Base-by-base conservation (phyloP, 1,139 yeast genomes). In the Hyphopichia wangnamkhiaoensis region DNA sequence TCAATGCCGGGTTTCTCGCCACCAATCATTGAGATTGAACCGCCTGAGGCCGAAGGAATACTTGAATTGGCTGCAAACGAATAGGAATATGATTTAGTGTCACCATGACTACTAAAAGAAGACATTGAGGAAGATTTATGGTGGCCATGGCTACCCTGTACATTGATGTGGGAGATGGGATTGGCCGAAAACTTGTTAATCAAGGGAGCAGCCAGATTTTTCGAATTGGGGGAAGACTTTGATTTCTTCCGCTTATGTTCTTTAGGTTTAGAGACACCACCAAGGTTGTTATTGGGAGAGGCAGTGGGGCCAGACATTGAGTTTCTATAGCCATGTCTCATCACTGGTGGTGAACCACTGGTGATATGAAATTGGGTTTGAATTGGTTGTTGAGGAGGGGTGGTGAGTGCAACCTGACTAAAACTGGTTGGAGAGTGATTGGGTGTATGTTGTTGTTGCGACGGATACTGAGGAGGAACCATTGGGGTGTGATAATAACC, bases 211-310 rank as follows among this genome's bases (percentile, higher is more conserved):
- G 29, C 18, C 29, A 12, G 10, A 9, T 13, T 25, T 7, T 16
- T 12, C 15, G 19, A 20, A 5, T 40, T 37, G 4, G 50, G 50
- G 14, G 39, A 38, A 9, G 49, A 43, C 20, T 35, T 41, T 12
- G 45, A 34, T 28, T 42, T 42, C 42, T 41, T 41, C 18, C 44
- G 50, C 9, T 19, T 24, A 25, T 25, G 35, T 21, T 32, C 34
- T 15, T 28, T 28, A n/a, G n/a, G n/a, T n/a, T n/a, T n/a, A n/a
- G n/a, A n/a, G n/a, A n/a, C n/a, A n/a, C n/a, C n/a, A n/a, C n/a
- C n/a, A n/a, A n/a, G n/a, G n/a, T n/a, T n/a, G n/a, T n/a, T n/a
- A n/a, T n/a, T n/a, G n/a, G n/a, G n/a, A n/a, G n/a, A n/a, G n/a
- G n/a, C n/a, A n/a, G n/a, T n/a, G n/a, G n/a, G n/a, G n/a, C n/a